phyloP scores from a whole-genome alignment of 495 filamentous ascomycete species.

The Tuber borchii region DNA sequence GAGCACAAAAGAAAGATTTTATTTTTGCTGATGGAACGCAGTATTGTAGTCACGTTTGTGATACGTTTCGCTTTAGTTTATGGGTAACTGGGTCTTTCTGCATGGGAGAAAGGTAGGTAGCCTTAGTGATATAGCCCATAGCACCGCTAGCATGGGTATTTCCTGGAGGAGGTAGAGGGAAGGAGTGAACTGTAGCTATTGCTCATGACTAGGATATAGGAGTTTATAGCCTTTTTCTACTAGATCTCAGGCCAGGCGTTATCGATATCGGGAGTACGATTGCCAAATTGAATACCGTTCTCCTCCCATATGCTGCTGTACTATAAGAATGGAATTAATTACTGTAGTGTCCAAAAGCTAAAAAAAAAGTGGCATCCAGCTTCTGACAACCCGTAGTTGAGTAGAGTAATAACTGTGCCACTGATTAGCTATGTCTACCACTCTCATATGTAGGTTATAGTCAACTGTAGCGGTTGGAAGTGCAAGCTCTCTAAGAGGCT shows the following conservation, averaged over 20 bases:
- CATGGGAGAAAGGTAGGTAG: background rate
- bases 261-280: background rate
- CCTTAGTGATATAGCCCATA: background rate
- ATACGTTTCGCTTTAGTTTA: no score
- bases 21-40: no score
- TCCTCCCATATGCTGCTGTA: background rate
- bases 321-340: background rate
- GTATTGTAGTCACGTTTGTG: no score
- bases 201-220: background rate
- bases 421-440: conserved; percentile 18
- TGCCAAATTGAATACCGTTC: background rate
- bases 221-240: background rate
- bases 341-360: background rate
- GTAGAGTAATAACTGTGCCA: conserved; percentile 21
- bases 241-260: background rate
- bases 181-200: background rate
- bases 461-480: conserved; percentile 17
- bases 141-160: background rate
- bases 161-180: background rate
- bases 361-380: background rate
- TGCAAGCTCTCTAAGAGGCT: background rate
- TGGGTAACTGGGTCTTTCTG: background rate
- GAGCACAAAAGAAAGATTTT: no score
- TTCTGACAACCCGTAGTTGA: conserved; percentile 6
- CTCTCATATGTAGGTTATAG: conserved; percentile 10